phyloP scores from a whole-genome alignment of 1,139 yeast genomes.

The Geotrichum bryndzae region DNA sequence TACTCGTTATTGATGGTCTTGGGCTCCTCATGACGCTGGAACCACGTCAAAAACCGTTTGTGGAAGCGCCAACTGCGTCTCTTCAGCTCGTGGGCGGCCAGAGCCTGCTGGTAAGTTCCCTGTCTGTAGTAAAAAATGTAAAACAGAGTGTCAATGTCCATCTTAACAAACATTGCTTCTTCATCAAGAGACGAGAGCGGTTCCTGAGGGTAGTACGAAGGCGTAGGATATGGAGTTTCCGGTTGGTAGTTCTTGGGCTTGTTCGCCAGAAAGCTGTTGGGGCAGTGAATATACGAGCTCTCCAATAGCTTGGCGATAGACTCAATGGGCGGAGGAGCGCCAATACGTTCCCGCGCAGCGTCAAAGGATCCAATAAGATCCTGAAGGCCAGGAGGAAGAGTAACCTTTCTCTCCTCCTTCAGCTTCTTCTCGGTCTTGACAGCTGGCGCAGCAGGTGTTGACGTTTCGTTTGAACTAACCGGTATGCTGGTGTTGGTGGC shows the following conservation, averaged over 20 bases:
- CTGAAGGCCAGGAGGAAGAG: constrained; percentile 46
- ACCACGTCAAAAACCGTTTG: constrained; percentile 76
- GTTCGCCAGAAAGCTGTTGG: constrained; percentile 89
- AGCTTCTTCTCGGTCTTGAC: constrained; percentile 4
- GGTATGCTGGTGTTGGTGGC: not conserved
- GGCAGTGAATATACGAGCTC: constrained; percentile 76
- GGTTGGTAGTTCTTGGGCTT: constrained; percentile 73
- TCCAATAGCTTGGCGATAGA: constrained; percentile 59
- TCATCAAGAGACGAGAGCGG: constrained; percentile 47
- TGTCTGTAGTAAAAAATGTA: constrained; percentile 84
- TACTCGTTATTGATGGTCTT: constrained; percentile 41
- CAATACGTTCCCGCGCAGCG: constrained; percentile 41
- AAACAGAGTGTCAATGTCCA: constrained; percentile 83
- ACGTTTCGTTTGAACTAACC: not conserved
- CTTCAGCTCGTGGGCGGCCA: constrained; percentile 78
- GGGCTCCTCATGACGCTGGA: constrained; percentile 57
- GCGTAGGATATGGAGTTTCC: constrained; percentile 82
- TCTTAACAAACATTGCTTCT: constrained; percentile 52
- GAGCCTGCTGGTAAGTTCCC: constrained; percentile 64
- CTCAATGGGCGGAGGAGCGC: constrained; percentile 51
- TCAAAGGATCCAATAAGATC: constrained; percentile 44
- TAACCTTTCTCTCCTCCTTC: constrained; percentile 15
- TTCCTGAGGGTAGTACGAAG: constrained; percentile 87
- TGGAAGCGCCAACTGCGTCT: constrained; percentile 87
- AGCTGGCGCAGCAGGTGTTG: constrained; percentile 11